Percentiles rank a stretch among this genome's conserved stretches.
Conservation (phyloP, 805 yeast species). For the Candida andamanensis region DNA sequence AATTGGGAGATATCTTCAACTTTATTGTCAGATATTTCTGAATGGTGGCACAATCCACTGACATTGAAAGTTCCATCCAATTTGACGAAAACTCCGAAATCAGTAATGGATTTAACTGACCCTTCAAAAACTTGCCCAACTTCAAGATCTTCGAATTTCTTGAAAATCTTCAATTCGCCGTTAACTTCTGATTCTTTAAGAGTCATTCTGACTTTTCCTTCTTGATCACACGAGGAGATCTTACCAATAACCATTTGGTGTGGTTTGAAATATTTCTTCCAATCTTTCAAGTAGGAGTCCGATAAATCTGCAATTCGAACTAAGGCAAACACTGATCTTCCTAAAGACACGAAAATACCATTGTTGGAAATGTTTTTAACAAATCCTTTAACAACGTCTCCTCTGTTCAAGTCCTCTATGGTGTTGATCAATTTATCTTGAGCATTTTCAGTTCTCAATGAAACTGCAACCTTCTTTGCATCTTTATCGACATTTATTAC, state of each 20-base stretch:
- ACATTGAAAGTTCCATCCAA: slow-evolving; percentile 69
- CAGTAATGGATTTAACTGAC: slow-evolving; percentile 67
- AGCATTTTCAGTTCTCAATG: slow-evolving; percentile 50
- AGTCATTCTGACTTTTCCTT: slow-evolving; percentile 67
- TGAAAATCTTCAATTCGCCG: slow-evolving; percentile 58
- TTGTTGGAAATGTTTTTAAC: slow-evolving; percentile 67
- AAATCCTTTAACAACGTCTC: slow-evolving; percentile 77
- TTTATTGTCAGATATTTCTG: slow-evolving; percentile 72
- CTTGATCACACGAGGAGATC: slow-evolving; percentile 56
- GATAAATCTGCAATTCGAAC: slow-evolving; percentile 78
- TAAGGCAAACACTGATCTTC: slow-evolving; percentile 67
- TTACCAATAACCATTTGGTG: slow-evolving; percentile 75
- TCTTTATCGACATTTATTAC: slow-evolving; percentile 44
- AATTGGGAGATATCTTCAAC: slow-evolving; percentile 55
- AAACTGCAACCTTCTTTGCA: slow-evolving; percentile 53
- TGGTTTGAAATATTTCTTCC: slow-evolving; percentile 72
- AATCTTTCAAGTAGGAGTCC: slow-evolving; percentile 76
- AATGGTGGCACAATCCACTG: slow-evolving; percentile 82
- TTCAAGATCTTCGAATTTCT: slow-evolving; percentile 60
- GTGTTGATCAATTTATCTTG: slow-evolving; percentile 47
- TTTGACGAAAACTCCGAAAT: slow-evolving; percentile 86
- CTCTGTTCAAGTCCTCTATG: slow-evolving; percentile 53
- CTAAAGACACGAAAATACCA: slow-evolving; percentile 75
- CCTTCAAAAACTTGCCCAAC: slow-evolving; percentile 76
- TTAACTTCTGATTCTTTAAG: slow-evolving; percentile 75